Conservation (phyloP, 2,329 filamentous ascomycete species). For the Aspergillus glaucus region DNA sequence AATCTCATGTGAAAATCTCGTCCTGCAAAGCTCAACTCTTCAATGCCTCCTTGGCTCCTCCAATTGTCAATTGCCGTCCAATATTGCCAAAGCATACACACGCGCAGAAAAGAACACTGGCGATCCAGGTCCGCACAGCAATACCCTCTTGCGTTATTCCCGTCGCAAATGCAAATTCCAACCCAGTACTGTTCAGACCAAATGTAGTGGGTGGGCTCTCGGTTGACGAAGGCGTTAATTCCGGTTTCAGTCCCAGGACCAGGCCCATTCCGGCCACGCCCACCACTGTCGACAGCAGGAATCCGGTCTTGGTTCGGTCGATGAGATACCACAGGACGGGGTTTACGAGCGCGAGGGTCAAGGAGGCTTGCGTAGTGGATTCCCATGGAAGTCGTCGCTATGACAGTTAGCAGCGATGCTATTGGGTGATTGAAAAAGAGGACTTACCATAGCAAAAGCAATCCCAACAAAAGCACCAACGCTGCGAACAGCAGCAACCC, state of each 20-base stretch:
- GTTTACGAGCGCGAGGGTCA: conserved; percentile 84
- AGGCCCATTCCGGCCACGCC: conserved; percentile 67
- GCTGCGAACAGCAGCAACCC: conserved; percentile 65
- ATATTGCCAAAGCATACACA: conserved; percentile 96
- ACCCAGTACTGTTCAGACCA: conserved; percentile 22
- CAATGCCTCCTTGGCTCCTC: conserved; percentile 14
- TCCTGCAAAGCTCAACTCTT: not conserved
- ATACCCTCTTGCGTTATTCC: conserved; percentile 46
- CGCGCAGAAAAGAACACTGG: conserved; percentile 90
- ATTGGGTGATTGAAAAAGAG: conserved; percentile 1
- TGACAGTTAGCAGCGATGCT: conserved; percentile 8
- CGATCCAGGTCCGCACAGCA: conserved; percentile 74
- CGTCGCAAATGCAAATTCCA: conserved; percentile 25
- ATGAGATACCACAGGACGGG: conserved; percentile 94
- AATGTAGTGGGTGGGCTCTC: conserved; percentile 24
- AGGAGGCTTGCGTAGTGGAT: conserved; percentile 85
- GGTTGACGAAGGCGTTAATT: conserved; percentile 66
- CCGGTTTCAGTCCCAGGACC: conserved; percentile 68
- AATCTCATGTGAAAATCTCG: not conserved
- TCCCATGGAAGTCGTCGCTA: conserved; percentile 88
- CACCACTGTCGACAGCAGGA: conserved; percentile 69
- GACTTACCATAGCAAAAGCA: conserved; percentile 73
- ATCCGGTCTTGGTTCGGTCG: conserved; percentile 79
- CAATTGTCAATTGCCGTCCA: conserved; percentile 68
- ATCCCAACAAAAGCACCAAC: conserved; percentile 68